Evolutionary conservation across 192 early-diverging fungal species (phyloP).

Genomic region (Coemansia sp.): DNA sequence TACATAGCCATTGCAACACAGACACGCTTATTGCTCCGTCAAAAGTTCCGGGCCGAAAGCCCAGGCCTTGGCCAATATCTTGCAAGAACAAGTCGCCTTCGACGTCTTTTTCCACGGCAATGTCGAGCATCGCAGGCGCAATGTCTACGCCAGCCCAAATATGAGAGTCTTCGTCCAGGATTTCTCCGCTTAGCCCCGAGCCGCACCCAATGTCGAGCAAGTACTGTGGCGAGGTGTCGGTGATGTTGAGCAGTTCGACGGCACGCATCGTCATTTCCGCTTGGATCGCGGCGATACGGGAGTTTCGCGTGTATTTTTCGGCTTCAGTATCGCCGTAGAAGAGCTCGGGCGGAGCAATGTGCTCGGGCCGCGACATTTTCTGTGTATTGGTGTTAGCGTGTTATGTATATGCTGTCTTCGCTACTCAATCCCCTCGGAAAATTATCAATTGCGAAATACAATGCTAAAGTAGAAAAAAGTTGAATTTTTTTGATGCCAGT

Average conservation of each 20-base stretch:
- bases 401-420: neutral
- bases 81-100: constrained; percentile 95
- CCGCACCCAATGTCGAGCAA: constrained; percentile 97
- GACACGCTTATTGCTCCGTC: constrained; percentile 95
- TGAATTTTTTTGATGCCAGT: neutral
- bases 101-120: constrained; percentile 87
- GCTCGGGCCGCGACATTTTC: constrained; percentile 90
- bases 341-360: constrained; percentile 94
- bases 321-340: constrained; percentile 95
- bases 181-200: constrained; percentile 92
- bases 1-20: constrained; percentile 98
- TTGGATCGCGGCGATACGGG: constrained; percentile 93
- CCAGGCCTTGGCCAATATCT: constrained; percentile 93
- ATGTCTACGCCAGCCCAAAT: constrained; percentile 98
- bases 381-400: neutral
- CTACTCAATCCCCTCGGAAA: neutral
- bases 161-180: constrained; percentile 93
- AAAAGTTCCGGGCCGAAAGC: constrained; percentile 92
- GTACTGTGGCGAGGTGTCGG: constrained; percentile 67
- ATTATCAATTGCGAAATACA: neutral
- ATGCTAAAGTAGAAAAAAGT: neutral
- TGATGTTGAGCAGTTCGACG: constrained; percentile 85
- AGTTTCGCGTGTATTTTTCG: constrained; percentile 87
- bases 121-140: constrained; percentile 88
- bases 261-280: constrained; percentile 91